A percentile compares a stretch with the other conserved stretches of the same genome.
Conservation (phyloP, 2,329 filamentous ascomycete species). For the Colletotrichum coccodes region DNA sequence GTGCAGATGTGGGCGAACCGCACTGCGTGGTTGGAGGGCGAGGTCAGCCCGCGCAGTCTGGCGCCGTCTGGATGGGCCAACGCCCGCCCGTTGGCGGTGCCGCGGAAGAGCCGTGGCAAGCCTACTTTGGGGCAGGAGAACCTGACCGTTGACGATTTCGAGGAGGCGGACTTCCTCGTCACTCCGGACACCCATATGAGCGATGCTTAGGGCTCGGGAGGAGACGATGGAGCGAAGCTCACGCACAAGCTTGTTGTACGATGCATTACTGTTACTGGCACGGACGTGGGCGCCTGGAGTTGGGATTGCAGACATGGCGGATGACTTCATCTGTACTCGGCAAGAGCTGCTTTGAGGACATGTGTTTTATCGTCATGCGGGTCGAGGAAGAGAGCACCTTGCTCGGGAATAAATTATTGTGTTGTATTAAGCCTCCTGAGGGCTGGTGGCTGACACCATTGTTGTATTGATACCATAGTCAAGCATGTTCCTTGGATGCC, state of each 20-base stretch:
- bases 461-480: conserved; percentile 24
- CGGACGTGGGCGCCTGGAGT: conserved; percentile 5
- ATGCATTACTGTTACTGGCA: not conserved
- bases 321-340: conserved; percentile 30
- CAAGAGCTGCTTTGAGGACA: conserved; percentile 36
- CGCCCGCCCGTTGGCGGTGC: conserved; percentile 60
- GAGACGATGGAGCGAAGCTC: not conserved
- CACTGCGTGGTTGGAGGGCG: conserved; percentile 46
- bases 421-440: conserved; percentile 2
- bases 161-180: conserved; percentile 74
- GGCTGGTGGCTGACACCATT: not conserved
- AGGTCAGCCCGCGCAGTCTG: conserved; percentile 52
- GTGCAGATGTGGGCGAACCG: conserved; percentile 39
- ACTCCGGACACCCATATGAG: conserved; percentile 54
- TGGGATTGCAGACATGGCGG: not conserved
- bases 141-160: conserved; percentile 66
- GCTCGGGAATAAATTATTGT: not conserved
- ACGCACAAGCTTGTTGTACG: not conserved
- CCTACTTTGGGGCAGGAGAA: conserved; percentile 57
- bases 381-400: not conserved
- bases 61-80: conserved; percentile 49
- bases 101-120: conserved; percentile 42
- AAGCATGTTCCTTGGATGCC: not conserved
- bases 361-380: not conserved
- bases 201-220: conserved; percentile 39